A percentile compares a stretch with the other conserved stretches of the same genome.
These are phyloP conservation scores for Coemansia sp. DNA, from an alignment of 192 early-diverging fungal genomes.

Conservation along the genomic window DNA sequence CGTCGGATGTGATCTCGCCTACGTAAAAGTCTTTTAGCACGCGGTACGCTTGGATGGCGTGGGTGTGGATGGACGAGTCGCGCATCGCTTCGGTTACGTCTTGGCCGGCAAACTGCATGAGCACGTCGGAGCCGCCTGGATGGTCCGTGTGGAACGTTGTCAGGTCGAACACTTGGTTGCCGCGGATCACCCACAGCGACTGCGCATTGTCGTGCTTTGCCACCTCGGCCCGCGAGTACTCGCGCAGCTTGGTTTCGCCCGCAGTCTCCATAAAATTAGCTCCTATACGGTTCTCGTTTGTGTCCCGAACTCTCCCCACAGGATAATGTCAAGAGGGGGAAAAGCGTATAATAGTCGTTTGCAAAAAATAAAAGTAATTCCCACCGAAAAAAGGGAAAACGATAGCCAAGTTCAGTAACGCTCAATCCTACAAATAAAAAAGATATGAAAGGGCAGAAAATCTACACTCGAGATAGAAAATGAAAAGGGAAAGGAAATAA, in stretches of 20 bases:
- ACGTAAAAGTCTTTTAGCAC: constrained; percentile 82
- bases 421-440: too few species aligned
- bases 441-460: too few species aligned
- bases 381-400: too few species aligned
- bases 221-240: constrained; percentile 68
- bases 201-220: constrained; percentile 65
- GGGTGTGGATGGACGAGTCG: constrained; percentile 71
- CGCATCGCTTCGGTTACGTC: constrained; percentile 81
- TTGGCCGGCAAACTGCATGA: constrained; percentile 83
- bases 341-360: not conserved
- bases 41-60: constrained; percentile 83
- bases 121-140: constrained; percentile 87
- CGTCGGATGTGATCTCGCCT: constrained; percentile 58
- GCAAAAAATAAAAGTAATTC: too few species aligned
- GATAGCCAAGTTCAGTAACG: too few species aligned
- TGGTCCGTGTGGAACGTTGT: constrained; percentile 87
- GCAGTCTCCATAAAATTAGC: not conserved
- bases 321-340: not conserved
- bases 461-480: too few species aligned
- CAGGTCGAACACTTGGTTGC: constrained; percentile 84
- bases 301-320: too few species aligned
- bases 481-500: too few species aligned
- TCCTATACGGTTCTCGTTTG: too few species aligned
- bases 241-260: constrained; percentile 32
- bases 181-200: constrained; percentile 81